Evolutionary conservation across 2,329 filamentous ascomycete genomes (phyloP), one percentile per base, ranked within the genome.

Genomic region (Pseudocercospora fuligena): DNA sequence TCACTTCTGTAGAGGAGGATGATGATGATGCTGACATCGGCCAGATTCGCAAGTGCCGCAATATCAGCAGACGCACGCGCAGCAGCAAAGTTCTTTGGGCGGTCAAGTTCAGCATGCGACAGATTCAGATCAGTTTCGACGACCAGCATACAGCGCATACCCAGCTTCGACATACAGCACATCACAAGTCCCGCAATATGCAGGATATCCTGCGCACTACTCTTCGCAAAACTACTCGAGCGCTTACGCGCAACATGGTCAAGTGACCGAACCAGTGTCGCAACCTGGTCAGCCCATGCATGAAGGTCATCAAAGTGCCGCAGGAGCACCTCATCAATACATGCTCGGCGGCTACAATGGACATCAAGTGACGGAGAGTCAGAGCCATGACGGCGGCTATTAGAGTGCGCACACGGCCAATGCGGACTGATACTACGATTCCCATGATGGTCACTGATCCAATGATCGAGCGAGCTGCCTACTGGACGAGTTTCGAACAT

Each of bases 171-270:
- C 68, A 6, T 64, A 71, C 56, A 73, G 67, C 47, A 66, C 73
- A 23, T 61, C 72, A 11, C 73, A 74, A 12, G 63, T 70, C 36
- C 69, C 73, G 19, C 74, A 74, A 46, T 76, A 75, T 29, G 61
- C 65, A 19, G 61, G 60, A 8, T 74, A 71, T 33, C 60, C 66
- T 19, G 49, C 68, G 43, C 69, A 69, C 3, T 74, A 72, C 33
- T 59, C 71, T 11, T 66, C 59, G 25, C 69, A 62, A 66, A 66
- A 43, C 51, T 66, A 63, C 64, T 66, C 59, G 43, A 67, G 63
- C 53, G 61, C 31, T 23, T 69, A 68, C 33, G 25, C 60, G 27
- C 67, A 68, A 27, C 58, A 66, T 23, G 47, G 63, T n/a, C 70
- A 72, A 46, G 58, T 66, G 5, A 66, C 62, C 9, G 67, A 65